phyloP scores from a whole-genome alignment of 1,284 basidiomycete species.

The Fomitopsis schrenkii region DNA sequence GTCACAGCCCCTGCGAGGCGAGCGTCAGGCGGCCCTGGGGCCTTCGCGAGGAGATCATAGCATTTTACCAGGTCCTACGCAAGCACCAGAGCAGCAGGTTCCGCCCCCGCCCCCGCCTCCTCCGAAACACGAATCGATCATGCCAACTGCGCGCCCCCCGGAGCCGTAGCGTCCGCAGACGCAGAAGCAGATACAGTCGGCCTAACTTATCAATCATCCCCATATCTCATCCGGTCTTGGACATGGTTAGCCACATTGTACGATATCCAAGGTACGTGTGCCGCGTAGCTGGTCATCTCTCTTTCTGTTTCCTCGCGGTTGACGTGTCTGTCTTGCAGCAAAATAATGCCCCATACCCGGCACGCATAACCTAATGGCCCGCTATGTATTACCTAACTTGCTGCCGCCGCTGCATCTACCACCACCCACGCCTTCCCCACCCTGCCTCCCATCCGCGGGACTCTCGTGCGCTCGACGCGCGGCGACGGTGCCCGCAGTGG shows the following conservation, averaged over 20 bases:
- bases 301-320: neutral
- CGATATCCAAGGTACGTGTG: neutral
- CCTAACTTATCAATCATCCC: neutral
- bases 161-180: neutral
- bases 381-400: neutral
- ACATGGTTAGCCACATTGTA: neutral
- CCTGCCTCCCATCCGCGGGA: neutral
- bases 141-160: neutral
- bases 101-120: neutral
- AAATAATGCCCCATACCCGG: conserved; percentile 1
- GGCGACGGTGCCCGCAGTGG: neutral
- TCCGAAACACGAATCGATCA: neutral
- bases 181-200: too few species aligned
- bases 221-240: neutral
- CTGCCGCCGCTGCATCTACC: neutral
- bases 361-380: neutral
- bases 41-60: neutral
- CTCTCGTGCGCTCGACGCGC: neutral
- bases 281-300: neutral
- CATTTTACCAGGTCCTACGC: neutral
- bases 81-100: neutral
- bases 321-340: neutral
- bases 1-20: neutral
- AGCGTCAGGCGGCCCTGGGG: neutral
- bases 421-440: neutral